Base-by-base conservation (phyloP, 1,284 basidiomycete genomes). In the Ustilago sp. region DNA sequence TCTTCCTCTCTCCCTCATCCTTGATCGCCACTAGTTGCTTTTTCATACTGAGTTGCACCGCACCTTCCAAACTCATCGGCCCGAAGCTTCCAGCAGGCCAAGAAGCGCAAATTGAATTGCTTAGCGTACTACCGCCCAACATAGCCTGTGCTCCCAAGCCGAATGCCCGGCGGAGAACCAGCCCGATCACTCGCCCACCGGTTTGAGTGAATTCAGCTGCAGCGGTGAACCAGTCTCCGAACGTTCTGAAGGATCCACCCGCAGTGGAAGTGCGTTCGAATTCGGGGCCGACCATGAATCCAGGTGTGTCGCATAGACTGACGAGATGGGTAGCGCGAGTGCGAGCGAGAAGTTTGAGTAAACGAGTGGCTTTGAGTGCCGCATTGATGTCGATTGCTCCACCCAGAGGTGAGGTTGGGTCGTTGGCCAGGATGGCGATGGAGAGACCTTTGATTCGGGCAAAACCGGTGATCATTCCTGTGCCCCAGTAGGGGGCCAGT, bases 71-170 rank as follows among this genome's bases (percentile, higher is more conserved):
- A n/a, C 63, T 60, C 78, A 80, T 80, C 3, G 63, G 66, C 0
- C 71, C 80, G 4, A 80, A 51, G 8, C 63, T 59, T 15, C 55
- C 80, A 0, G 57, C 56, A 0, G 80, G 78, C 80, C 78, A 81
- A 12, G 61, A 39, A 8, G 65, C 78, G 43, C 73, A 69, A 50
- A 74, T 61, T 35, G 66, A 59, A 19, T 79, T 79, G 34, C 50
- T 50, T 13, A 74, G 56, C 12, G 75, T 74, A 39, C 63, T 65
- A 1, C 80, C 80, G 11, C 78, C 80, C 8, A 80, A 35, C 59
- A 81, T 64, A 0, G 76, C 80, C 51, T 74, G 65, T 12, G 78
- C 80, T 8, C 78, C 80, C 6, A 81, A 53, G 0, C 80, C 80
- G n/a, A 70, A 81, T 0, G 71, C 80, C 31, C 74, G 52, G 7